These are phyloP conservation scores for Laguncularia racemosa DNA, from an alignment of 345 rosid species.

Conservation along the genomic window DNA sequence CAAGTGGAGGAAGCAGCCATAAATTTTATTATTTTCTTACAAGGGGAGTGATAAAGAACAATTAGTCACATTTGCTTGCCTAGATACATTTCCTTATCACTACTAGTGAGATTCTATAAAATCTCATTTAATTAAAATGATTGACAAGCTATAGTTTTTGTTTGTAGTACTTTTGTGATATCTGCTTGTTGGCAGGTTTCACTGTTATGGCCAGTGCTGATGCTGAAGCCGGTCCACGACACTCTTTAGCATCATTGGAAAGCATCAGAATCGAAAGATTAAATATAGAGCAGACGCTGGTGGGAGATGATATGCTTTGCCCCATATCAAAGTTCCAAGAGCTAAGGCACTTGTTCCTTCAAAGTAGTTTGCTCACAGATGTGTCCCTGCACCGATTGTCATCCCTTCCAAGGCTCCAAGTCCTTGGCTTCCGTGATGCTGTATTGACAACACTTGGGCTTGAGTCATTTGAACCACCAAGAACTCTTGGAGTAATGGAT, in stretches of 20 bases:
- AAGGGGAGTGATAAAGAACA: too few relatives aligned
- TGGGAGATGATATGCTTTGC: conserved; percentile 47
- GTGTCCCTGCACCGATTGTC: conserved; percentile 44
- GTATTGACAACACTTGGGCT: conserved; percentile 65
- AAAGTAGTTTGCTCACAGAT: conserved; percentile 63
- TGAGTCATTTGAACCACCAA: conserved; percentile 47
- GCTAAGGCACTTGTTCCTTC: conserved; percentile 50
- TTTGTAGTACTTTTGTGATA: neutral
- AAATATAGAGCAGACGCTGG: conserved; percentile 58
- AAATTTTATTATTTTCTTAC: too few relatives aligned
- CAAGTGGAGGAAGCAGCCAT: too few relatives aligned
- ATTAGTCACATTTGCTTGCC: too few relatives aligned
- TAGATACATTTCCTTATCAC: too few relatives aligned
- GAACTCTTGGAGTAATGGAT: conserved; percentile 45
- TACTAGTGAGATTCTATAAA: too few relatives aligned
- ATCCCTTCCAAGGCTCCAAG: conserved; percentile 45
- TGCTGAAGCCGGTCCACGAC: conserved; percentile 22
- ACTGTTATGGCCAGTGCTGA: conserved; percentile 17
- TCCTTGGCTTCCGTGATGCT: conserved; percentile 51
- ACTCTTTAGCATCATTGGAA: conserved; percentile 42
- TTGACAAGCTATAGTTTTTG: too few relatives aligned
- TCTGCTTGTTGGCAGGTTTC: conserved; percentile 54
- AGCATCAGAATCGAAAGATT: conserved; percentile 48
- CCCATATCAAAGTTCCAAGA: conserved; percentile 41
- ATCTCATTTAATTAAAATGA: too few relatives aligned